A percentile compares a stretch with the other conserved stretches of the same genome.
Evolutionary conservation across 2,329 filamentous ascomycete genomes (phyloP).

Genomic region (Sporothrix luriei): DNA sequence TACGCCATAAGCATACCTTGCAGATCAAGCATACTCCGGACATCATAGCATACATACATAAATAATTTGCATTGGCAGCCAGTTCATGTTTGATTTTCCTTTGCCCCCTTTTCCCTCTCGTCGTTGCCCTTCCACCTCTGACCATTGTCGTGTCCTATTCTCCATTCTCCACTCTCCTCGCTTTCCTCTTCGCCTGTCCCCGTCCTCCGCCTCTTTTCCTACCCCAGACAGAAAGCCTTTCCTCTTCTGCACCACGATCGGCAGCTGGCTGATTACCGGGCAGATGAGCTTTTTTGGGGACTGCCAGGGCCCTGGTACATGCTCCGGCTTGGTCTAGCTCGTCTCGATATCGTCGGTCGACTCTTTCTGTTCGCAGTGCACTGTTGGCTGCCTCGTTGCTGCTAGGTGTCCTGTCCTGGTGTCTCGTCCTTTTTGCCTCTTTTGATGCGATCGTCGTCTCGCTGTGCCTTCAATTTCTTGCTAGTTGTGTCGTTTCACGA

Average conservation of each 20-base stretch:
- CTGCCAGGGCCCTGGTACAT: slow-evolving; percentile 6
- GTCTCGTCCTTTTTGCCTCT: neutral
- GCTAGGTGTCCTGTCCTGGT: neutral
- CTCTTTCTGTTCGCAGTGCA: neutral
- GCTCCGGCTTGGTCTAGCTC: neutral
- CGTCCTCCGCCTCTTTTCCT: neutral
- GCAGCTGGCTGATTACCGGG: slow-evolving; percentile 19
- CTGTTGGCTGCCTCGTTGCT: neutral
- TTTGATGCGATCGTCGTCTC: slow-evolving; percentile 1
- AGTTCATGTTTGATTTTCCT: slow-evolving; percentile 1
- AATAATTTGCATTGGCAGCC: slow-evolving; percentile 17
- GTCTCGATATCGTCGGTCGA: neutral
- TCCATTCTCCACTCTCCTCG: neutral
- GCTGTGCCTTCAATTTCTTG: neutral
- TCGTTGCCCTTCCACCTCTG: neutral
- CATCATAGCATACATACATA: neutral
- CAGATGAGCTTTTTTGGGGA: slow-evolving; percentile 6
- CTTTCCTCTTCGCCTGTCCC: neutral
- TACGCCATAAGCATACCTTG: neutral
- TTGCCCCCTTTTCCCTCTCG: neutral
- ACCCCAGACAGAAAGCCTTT: neutral
- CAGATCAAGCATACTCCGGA: neutral
- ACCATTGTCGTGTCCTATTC: neutral
- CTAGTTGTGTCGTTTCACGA: neutral
- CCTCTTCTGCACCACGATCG: slow-evolving; percentile 5